These are phyloP conservation scores for Xylaria sp. DNA, from an alignment of 2,329 filamentous ascomycete species.

Conservation along the genomic window DNA sequence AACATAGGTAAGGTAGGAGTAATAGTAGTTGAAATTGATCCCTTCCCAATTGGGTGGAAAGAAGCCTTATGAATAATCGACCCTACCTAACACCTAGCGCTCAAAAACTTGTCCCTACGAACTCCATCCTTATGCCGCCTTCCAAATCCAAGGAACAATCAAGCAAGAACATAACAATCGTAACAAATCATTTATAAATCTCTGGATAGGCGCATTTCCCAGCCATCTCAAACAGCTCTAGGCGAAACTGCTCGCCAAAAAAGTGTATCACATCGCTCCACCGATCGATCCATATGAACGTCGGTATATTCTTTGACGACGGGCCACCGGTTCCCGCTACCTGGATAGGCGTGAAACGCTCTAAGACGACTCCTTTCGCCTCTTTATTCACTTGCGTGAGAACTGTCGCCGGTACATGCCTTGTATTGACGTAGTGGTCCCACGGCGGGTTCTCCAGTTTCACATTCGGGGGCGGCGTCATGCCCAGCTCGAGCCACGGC, in stretches of 20 bases:
- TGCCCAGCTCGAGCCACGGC: constrained; percentile 29
- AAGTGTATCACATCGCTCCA: constrained; percentile 24
- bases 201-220: constrained; percentile 19
- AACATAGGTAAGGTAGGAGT: too few relatives aligned
- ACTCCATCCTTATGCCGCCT: background rate
- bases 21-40: too few relatives aligned
- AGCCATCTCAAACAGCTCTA: constrained; percentile 24
- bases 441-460: constrained; percentile 28
- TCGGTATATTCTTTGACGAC: constrained; percentile 11
- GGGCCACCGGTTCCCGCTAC: constrained; percentile 11
- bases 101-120: background rate
- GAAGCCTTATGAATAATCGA: background rate
- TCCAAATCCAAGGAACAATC: background rate
- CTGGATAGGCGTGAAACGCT: constrained; percentile 28
- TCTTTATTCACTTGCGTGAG: constrained; percentile 31
- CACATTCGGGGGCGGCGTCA: constrained; percentile 21
- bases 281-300: constrained; percentile 29
- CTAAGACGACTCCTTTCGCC: constrained; percentile 28
- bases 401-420: constrained; percentile 24
- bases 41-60: too few relatives aligned
- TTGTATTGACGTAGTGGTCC: constrained; percentile 25
- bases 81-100: background rate
- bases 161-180: background rate
- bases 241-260: constrained; percentile 15
- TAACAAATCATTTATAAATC: constrained; percentile 15